A percentile compares a stretch with the other conserved stretches of the same genome.
Evolutionary conservation across 441 rosid species (phyloP).

Genomic region (Populus tomentosa): DNA sequence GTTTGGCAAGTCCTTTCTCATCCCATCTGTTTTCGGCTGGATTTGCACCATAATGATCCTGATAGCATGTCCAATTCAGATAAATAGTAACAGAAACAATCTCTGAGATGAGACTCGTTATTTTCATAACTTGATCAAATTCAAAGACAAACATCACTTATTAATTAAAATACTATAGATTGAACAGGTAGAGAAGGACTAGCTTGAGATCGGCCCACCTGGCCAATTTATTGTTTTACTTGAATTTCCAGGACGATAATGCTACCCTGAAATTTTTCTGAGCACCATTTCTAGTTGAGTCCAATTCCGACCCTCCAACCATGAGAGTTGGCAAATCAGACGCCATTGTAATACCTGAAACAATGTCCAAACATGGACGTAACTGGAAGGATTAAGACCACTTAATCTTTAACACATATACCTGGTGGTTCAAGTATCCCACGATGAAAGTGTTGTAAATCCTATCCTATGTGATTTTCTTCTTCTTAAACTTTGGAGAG

Average conservation of each 20-base stretch:
- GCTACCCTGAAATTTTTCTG: conserved; percentile 78
- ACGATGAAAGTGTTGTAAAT: conserved; percentile 61
- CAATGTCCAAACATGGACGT: conserved; percentile 54
- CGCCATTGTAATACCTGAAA: conserved; percentile 75
- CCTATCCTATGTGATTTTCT: conserved; percentile 14
- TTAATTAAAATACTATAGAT: not conserved
- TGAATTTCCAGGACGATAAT: conserved; percentile 52
- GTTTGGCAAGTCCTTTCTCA: too few species aligned
- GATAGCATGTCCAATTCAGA: too few species aligned
- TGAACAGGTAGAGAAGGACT: too few species aligned
- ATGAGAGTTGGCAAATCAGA: conserved; percentile 57
- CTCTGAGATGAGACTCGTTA: too few species aligned
- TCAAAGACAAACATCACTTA: not conserved
- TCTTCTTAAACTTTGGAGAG: not conserved
- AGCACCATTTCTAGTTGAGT: conserved; percentile 82
- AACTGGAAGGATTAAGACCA: conserved; percentile 64
- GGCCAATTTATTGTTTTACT: not conserved
- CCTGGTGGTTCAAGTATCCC: conserved; percentile 83
- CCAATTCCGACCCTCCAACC: conserved; percentile 69
- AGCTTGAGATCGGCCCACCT: too few species aligned
- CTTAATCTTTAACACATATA: conserved; percentile 71
- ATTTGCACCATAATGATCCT: too few species aligned
- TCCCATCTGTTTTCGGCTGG: too few species aligned
- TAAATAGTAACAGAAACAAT: too few species aligned
- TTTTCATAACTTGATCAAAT: too few species aligned